Base-by-base conservation (phyloP, 148 eudicot genomes). In the Talinum fruticosum region DNA sequence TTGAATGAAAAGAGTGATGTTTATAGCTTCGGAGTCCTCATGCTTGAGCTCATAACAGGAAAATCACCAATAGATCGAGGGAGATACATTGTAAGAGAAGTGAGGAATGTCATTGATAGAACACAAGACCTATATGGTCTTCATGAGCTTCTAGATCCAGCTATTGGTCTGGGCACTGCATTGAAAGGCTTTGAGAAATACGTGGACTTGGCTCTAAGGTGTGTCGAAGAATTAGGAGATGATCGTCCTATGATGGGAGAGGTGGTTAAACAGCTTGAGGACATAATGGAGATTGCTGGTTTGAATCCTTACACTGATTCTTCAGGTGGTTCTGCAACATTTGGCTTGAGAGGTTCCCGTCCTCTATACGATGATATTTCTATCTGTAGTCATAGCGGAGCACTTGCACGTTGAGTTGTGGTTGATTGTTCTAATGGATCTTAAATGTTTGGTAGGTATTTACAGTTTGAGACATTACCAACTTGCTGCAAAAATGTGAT, bases 21-120 rank as follows among this genome's bases (percentile, higher is more conserved):
- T 2, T 95, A 91, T 72, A 92, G 99, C 84, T 95, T 91, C 13
- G 96, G 99, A 19, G 96, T 95, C 32, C 85, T 95, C n/a, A 88
- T 95, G 96, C 87, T 95, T 5, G 99, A 95, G 71, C 88, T 95
- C 24, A 33, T 93, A 69, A 89, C 88, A 15, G 89, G 92, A 0
- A 92, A 64, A 81, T 84, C 86, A 74, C 97, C 99, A 38, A 89
- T 95, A 15, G 92, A 90, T 73, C 87, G 87, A 78, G 97, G 97
- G 12, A 92, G 90, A 83, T 88, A 91, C 80, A 76, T 95, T 4
- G 94, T 95, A 3, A 83, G 91, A 1, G 97, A 92, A 76, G 90
- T 92, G 45, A 85, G 81, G 77, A 44, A 82, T 15, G 66, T 57
- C 44, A 53, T 79, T 29, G 76, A 82, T 54, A 65, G 69, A 65